Evolutionary conservation across 306 rosid genomes (phyloP).

Genomic region (Quercus cerris): DNA sequence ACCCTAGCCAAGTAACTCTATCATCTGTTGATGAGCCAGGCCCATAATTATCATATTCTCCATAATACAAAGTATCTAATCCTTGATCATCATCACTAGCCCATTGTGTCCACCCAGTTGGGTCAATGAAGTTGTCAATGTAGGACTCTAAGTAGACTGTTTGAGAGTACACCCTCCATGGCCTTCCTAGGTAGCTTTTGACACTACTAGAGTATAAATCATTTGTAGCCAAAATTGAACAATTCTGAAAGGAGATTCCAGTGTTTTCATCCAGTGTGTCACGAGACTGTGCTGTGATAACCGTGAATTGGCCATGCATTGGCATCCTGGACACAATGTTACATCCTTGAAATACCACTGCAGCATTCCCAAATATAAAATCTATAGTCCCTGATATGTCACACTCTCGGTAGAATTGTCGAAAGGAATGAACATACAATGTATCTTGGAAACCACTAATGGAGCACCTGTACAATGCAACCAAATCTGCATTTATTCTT

Average conservation of each 20-base stretch:
- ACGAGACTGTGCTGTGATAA: conserved; percentile 68
- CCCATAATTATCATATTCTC: conserved; percentile 66
- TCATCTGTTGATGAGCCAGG: conserved; percentile 56
- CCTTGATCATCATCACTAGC: conserved; percentile 28
- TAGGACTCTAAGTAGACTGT: conserved; percentile 56
- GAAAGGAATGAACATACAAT: conserved; percentile 65
- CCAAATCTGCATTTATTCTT: conserved; percentile 69
- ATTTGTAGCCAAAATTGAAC: conserved; percentile 51
- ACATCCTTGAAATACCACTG: conserved; percentile 59
- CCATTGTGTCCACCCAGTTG: conserved; percentile 65
- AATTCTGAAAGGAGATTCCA: conserved; percentile 74
- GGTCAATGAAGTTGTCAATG: conserved; percentile 57
- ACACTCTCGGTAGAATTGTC: conserved; percentile 86
- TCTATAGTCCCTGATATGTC: conserved; percentile 74
- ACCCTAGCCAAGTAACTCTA: conserved; percentile 61
- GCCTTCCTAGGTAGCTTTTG: conserved; percentile 72
- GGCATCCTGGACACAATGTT: conserved; percentile 57
- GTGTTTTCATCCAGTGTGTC: conserved; percentile 58
- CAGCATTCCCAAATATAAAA: conserved; percentile 79
- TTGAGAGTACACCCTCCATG: conserved; percentile 61
- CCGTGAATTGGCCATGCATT: conserved; percentile 54
- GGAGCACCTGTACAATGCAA: conserved; percentile 58
- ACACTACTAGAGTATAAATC: conserved; percentile 36
- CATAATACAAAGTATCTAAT: conserved; percentile 58
- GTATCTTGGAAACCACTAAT: conserved; percentile 70